Base-by-base conservation (phyloP, 2,329 filamentous ascomycete species). In the Sclerotinia sclerotiorum region DNA sequence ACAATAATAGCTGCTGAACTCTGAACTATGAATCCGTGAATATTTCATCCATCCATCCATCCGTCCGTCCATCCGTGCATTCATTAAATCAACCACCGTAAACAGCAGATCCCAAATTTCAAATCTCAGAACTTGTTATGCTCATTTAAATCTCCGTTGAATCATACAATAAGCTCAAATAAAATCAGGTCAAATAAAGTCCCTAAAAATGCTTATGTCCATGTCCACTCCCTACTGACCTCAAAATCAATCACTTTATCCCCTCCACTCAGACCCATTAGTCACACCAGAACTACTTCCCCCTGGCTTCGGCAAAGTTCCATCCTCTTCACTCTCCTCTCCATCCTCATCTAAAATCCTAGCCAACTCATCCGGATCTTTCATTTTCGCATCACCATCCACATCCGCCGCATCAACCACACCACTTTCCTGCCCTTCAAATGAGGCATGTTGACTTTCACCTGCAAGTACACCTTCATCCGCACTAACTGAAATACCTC, bases 401-500 rank as follows among this genome's bases (percentile, higher is more conserved):
- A 85, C 79, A 42, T 78, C 78, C 2, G 79, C 75, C 70, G 69
- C 74, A 77, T 65, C 82, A 80, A 58, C 84, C 80, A 71, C 81
- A 75, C 70, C 83, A 78, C 82, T 79, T 65, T 83, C 81, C 24
- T 79, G 78, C 13, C 73, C 75, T 21, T 76, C 73, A n/a, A 79
- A 80, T 57, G 80, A 78, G 5, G 65, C 71, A 35, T 76, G 77
- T 64, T 83, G 82, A 44, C 80, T 80, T 67, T 87, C 84, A 52
- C 80, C 76, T 67, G 83, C 84, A 17, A 87, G 78, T 4, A 87
- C 82, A 1, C 83, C 84, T 29, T 90, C 88, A 72, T 90, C 88
- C 44, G 88, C 88, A 72, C 85, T 88, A 73, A 90, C 84, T 1
- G 87, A 89, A 74, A 90, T 90, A 66, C 88, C 88, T 35, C 88